Evolutionary conservation across 345 rosid genomes (phyloP), one percentile per base, ranked within the genome.

Genomic region (Populus nigra): DNA sequence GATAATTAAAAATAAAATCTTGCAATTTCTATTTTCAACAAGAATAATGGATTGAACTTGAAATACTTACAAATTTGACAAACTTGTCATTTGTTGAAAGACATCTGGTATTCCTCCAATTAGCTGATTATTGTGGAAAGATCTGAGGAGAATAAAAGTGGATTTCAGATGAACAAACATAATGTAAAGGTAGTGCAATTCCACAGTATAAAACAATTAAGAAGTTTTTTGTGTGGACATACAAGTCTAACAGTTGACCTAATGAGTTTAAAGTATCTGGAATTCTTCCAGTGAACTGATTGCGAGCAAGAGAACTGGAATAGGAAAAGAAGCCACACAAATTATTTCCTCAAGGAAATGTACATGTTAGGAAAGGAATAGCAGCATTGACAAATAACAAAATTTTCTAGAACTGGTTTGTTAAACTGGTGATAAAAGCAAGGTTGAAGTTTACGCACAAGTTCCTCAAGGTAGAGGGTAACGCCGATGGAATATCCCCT

Each of bases 31-130:
- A 38, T 13, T 18, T 12, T 5, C 29, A 13, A 68, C 71, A 31
- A 38, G 45, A 73, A 11, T n/a, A 35, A 70, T 22, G 36, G 20
- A 36, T 25, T 65, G 27, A 70, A 73, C 20, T 61, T 43, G 45
- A 70, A 81, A 71, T 49, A 68, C 85, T 62, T 89, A 96, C 99
- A 96, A 76, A 77, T 83, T 76, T 77, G 79, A 78, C 88, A 96
- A 85, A 39, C 84, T 81, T 25, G 86, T 77, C 63, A 93, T 78
- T 78, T 70, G 86, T 77, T 88, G 88, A 85, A 96, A 96, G 69
- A 85, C 71, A 74, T 96, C 97, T 0, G 98, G 98, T 83, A 93
- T 92, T 16, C 45, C 90, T 63, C 91, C 97, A 8, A 78, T 86
- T 66, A 96, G 81, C 81, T 74, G 83, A 79, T 96, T 96, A 81